Evolutionary conservation across 768 basidiomycete species (phyloP).

Genomic region (Mycena capillaripes): DNA sequence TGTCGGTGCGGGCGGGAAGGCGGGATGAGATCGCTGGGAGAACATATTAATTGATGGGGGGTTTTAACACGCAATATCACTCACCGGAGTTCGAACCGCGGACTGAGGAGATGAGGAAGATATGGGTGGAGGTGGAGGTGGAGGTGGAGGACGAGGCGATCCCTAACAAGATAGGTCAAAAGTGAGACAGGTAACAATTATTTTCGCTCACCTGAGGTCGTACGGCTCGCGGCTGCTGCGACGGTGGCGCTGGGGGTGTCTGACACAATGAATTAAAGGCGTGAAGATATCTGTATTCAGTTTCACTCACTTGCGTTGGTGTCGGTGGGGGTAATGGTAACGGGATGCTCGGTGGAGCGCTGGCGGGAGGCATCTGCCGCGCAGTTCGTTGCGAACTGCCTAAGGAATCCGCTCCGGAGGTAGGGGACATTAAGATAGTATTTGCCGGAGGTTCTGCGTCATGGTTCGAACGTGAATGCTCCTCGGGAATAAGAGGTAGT

Average conservation of each 20-base stretch:
- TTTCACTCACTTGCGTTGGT: not conserved
- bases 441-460: constrained; percentile 24
- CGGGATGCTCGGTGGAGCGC: constrained; percentile 19
- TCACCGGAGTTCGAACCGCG: constrained; percentile 1
- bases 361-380: constrained; percentile 25
- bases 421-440: not conserved
- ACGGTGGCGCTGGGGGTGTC: not conserved
- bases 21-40: constrained; percentile 19
- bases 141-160: constrained; percentile 10
- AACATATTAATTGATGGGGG: not conserved
- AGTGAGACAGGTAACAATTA: not conserved
- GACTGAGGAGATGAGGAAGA: constrained; percentile 36
- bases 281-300: not conserved
- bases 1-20: constrained; percentile 44
- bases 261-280: not conserved
- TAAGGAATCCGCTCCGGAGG: not conserved
- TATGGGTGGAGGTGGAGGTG: constrained; percentile 46
- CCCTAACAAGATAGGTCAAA: constrained; percentile 8
- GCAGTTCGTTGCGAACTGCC: constrained; percentile 3
- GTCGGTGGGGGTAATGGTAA: constrained; percentile 24
- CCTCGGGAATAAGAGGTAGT: constrained; percentile 29
- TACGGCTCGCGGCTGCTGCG: not conserved
- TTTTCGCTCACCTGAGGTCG: constrained; percentile 2
- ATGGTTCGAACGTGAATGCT: constrained; percentile 28
- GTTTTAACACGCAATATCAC: not conserved